Evolutionary conservation across 805 yeast species (phyloP), one percentile per base, ranked within the genome.

Genomic region (Saccharomyces eubayanus): DNA sequence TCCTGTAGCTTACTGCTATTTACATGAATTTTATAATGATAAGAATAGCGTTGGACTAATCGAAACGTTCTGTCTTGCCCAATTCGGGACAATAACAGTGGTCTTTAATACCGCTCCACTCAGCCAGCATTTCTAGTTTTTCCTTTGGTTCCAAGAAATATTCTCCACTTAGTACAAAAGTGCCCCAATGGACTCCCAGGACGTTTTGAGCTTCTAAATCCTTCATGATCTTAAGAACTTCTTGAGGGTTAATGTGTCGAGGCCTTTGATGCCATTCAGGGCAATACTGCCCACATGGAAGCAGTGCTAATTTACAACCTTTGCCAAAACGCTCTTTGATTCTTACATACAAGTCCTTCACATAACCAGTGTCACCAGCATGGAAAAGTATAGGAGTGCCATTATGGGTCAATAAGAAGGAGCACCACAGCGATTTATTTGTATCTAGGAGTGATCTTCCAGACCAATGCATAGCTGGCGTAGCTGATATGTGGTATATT

Each of bases 401-500:
- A 58, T 87, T 79, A 54, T 82, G 79, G 51, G 82, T 73, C 9
- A 92, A 66, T 59, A 92, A 63, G 63, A 85, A 92, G 0, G 97
- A 89, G 62, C 96, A 88, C 98, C 98, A 92, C 51, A 92, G 72
- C 0, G 95, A 80, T 27, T 74, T 72, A 68, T 92, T 92, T 1
- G 95, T 79, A 67, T 92, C 98, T 20, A 83, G 64, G n/a, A 91
- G 69, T 31, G 79, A 78, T 40, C 97, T 72, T 0, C 98, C 98
- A 1, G 96, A 87, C 98, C 98, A 92, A 70, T 92, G 98, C 95
- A 86, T 85, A 0, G 97, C 89, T 0, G 98, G 98, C 0, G 94
- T 79, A 68, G 97, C 88, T 1, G 88, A 91, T 16, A 92, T 74
- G 59, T 88, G 90, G 73, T 85, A 90, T 6, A 74, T 74, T 55